Base-by-base conservation (phyloP, 305 asterid species). In the Euphrasia arctica region DNA sequence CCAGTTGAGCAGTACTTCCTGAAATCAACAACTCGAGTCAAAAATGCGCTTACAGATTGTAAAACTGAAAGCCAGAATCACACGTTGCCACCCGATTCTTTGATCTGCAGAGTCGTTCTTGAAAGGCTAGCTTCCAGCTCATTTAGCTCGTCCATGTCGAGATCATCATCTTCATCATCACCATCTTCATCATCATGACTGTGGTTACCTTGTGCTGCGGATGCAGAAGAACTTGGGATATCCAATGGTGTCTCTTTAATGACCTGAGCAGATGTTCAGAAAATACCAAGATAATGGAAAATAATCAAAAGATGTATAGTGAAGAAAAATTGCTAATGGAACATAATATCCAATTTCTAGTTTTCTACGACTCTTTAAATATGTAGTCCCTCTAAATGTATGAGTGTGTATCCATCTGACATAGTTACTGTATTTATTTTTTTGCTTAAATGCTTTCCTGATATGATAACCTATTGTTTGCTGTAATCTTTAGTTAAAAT, bases 61-160 rank as follows among this genome's bases (percentile, higher is more conserved):
- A 63, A 45, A 27, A 31, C 47, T 9, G 4, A 39, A 2, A 43
- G 25, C 52, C 72, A 58, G 54, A 27, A 42, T 74, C 77, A 72
- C 71, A 65, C 71, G 7, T 43, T 34, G 66, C 61, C 65, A 29
- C 70, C 74, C 11, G 83, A 73, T 74, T 84, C 92, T 45, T 83
- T 84, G 80, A 87, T 89, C 71, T 79, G 85, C 72, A 92, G 74
- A 22, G 96, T 65, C 14, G 95, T 82, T 73, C 71, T 85, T 3
- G 96, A 82, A 4, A 92, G 80, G 81, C 87, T 92, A 63, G 97
- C 97, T 80, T 92, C 98, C 70, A 92, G 80, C 78, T 92, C 98
- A 55, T 87, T 79, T 70, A 92, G 68, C 80, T 92, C 98, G 10
- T 92, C 98, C 65, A 89, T 67, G 77, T 92, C 98, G 56, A 92